phyloP scores from a whole-genome alignment of 2,329 filamentous ascomycete genomes.

The Chaetomiaceae sp. region DNA sequence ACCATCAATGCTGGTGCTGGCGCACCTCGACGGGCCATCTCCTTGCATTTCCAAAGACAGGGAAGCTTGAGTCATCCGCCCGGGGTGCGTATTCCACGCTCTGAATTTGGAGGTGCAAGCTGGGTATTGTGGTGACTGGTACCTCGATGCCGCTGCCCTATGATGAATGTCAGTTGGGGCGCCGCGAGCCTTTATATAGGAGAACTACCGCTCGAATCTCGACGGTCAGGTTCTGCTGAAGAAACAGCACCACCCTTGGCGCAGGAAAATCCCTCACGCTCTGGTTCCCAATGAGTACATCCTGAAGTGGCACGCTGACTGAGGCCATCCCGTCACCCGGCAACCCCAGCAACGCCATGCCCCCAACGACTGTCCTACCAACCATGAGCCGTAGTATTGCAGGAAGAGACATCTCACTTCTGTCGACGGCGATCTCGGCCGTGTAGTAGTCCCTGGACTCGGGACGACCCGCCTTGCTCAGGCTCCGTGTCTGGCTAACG shows the following conservation, averaged over 20 bases:
- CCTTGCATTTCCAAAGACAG: slow-evolving; percentile 23
- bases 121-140: slow-evolving; percentile 14
- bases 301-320: background rate
- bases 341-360: slow-evolving; percentile 36
- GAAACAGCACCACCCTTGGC: slow-evolving; percentile 15
- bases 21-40: slow-evolving; percentile 15
- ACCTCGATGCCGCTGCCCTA: slow-evolving; percentile 34
- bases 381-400: slow-evolving; percentile 36
- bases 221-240: slow-evolving; percentile 21
- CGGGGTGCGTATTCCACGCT: slow-evolving; percentile 18
- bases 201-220: slow-evolving; percentile 26
- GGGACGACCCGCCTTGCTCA: background rate
- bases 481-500: background rate
- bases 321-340: slow-evolving; percentile 27
- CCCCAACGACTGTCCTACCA: slow-evolving; percentile 29
- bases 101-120: slow-evolving; percentile 1
- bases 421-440: slow-evolving; percentile 36
- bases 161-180: background rate
- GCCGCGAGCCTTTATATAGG: background rate
- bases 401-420: slow-evolving; percentile 36
- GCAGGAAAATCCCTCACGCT: slow-evolving; percentile 18
- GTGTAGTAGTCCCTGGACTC: slow-evolving; percentile 32
- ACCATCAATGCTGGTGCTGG: background rate
- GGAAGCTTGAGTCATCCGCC: slow-evolving; percentile 23
- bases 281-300: background rate